A percentile compares a stretch with the other conserved stretches of the same genome.
These are phyloP conservation scores for Thalassiosira oceanica DNA, from an alignment of 352 stramenopile species.

Conservation along the genomic window DNA sequence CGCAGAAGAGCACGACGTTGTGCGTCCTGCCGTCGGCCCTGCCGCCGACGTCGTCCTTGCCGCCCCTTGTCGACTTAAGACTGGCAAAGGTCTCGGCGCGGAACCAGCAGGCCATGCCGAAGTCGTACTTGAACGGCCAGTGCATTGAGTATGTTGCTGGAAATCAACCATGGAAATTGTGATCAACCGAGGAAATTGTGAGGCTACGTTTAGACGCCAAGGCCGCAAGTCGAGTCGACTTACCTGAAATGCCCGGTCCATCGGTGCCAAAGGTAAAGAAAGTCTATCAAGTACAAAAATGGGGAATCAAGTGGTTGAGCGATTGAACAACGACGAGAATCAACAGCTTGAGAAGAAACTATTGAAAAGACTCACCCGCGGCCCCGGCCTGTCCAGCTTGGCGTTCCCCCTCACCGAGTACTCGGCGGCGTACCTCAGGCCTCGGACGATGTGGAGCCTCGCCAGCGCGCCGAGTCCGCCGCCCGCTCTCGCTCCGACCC, in stretches of 20 bases:
- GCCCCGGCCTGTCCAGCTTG: constrained; percentile 53
- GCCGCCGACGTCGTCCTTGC: constrained; percentile 1
- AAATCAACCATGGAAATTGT: too few species aligned
- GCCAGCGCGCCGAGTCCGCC: constrained; percentile 4
- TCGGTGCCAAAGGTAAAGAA: not conserved
- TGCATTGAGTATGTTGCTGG: too few species aligned
- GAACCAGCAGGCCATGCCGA: constrained; percentile 79
- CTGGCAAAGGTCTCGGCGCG: constrained; percentile 64
- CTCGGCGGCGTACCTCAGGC: constrained; percentile 58
- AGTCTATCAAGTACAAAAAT: too few species aligned
- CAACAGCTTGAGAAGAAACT: too few species aligned
- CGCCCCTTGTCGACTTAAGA: not conserved
- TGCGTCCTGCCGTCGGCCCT: too few species aligned
- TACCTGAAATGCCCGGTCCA: too few species aligned
- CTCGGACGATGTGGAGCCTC: constrained; percentile 52
- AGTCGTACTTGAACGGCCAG: constrained; percentile 80
- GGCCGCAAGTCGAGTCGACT: too few species aligned
- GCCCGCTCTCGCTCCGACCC: not conserved
- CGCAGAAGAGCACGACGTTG: constrained; percentile 48
- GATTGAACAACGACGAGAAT: too few species aligned
- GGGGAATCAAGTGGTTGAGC: too few species aligned
- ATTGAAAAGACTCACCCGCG: too few species aligned
- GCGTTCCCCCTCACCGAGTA: constrained; percentile 41
- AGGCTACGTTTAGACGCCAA: too few species aligned
- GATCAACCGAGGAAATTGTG: too few species aligned